Base-by-base conservation (phyloP, 2,329 filamentous ascomycete genomes). In the Whalleya microplaca region DNA sequence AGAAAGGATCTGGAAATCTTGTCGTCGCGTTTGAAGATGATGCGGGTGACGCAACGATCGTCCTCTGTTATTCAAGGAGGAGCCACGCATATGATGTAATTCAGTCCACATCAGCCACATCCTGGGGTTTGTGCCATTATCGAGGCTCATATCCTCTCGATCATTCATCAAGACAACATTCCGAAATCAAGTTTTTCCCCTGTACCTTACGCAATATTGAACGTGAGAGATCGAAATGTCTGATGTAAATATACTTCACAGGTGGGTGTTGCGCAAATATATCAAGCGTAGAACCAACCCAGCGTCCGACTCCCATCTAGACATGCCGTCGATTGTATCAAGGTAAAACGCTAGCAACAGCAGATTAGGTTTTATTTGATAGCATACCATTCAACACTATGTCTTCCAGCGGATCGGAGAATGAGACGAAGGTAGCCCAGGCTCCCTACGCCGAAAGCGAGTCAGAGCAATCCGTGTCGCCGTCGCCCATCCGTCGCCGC, bases 391-490 rank as follows among this genome's bases (percentile, higher is more conserved):
- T 18, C 21, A 29, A 29, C 58, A 51, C 43, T 21, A 63, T 62
- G 63, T 56, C 59, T 9, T 37, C 45, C 27, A 53, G 51, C 45
- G 61, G 59, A 41, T 58, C 57, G 10, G 55, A 65, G 44, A 50
- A 53, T 48, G 61, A 53, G 18, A 40, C 23, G 7, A 53, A 64
- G 42, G 44, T 29, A 14, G 20, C 29, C 12, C 53, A 54, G 14
- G 58, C 59, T 12, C 51, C 61, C 20, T 63, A 64, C 42, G 63
- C 61, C 21, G 63, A 65, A 48, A 64, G 63, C 55, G 61, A 41
- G 27, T 53, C 61, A 9, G 63, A 65, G 48, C 55, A 55, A 27
- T 65, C 63, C 16, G 59, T 62, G 27, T 37, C 32, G 32, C 32
- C 32, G 32, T 37, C 32, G 32, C 32, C 32, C 61, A 10, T 59